Percentiles rank a stretch among this genome's conserved stretches.
phyloP scores from a whole-genome alignment of 2,329 filamentous ascomycete genomes.

The Madurella mycetomatis region DNA sequence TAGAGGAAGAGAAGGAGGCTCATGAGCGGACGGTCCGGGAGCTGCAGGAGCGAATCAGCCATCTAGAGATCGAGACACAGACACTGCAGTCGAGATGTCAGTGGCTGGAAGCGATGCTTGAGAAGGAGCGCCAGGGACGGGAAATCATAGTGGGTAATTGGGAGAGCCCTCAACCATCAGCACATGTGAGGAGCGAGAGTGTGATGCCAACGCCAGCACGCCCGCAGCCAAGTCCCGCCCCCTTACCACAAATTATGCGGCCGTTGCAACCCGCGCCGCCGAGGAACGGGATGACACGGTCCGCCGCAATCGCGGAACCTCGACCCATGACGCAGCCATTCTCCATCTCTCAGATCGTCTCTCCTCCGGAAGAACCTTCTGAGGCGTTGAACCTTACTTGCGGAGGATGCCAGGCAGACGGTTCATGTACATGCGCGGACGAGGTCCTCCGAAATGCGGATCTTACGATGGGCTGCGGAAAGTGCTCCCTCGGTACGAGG shows the following conservation, averaged over 20 bases:
- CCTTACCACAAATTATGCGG: constrained; percentile 1
- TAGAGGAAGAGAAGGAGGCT: constrained; percentile 56
- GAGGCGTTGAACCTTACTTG: constrained; percentile 44
- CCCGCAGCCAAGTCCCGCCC: not conserved
- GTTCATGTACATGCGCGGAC: constrained; percentile 56
- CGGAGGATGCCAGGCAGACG: constrained; percentile 51
- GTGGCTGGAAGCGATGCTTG: constrained; percentile 59
- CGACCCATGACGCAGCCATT: constrained; percentile 40
- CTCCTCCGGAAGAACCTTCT: constrained; percentile 44
- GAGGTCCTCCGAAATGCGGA: constrained; percentile 51
- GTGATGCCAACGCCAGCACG: constrained; percentile 8
- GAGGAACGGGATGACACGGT: constrained; percentile 5
- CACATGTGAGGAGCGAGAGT: constrained; percentile 5
- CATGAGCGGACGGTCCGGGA: constrained; percentile 55
- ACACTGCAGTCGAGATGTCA: constrained; percentile 59
- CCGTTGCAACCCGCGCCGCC: constrained; percentile 14
- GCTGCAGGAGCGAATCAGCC: constrained; percentile 51
- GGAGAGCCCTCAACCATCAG: constrained; percentile 9
- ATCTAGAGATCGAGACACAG: constrained; percentile 62
- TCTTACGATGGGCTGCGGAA: constrained; percentile 56
- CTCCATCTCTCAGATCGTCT: constrained; percentile 55
- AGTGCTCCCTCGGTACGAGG: constrained; percentile 57
- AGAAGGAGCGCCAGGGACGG: constrained; percentile 51
- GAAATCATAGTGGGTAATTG: constrained; percentile 9
- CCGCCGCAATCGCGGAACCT: constrained; percentile 26